Evolutionary conservation across 257 asterid genomes (phyloP), one percentile per base, ranked within the genome.

Genomic region (Solanum clarkiae): DNA sequence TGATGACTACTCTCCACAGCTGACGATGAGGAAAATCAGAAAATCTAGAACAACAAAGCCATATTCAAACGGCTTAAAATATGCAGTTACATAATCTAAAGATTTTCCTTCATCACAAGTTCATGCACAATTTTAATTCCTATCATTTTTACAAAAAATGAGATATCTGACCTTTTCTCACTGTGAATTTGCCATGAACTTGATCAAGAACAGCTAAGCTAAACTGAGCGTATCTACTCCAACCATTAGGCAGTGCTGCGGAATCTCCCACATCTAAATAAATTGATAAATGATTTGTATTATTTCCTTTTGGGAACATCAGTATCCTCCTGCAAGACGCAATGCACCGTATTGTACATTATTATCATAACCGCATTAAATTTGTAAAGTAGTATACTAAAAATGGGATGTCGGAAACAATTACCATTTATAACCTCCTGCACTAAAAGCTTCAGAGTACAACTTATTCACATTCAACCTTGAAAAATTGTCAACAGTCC

Each of bases 171-270:
- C 97, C 95, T 88, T 90, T 91, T 69, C 89, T 92, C 65, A 90
- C 87, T 5, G 97, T 92, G 85, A 82, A 91, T 85, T 90, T 91
- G 93, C 84, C 91, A 75, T 91, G 93, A 82, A 92, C 65, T 85
- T 92, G 98, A 90, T 94, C 90, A 44, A 89, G 45, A 80, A 93
- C 94, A 12, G 94, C 90, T 86, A 94, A 87, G 86, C 96, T 92
- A 90, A 93, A 93, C 75, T 90, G 93, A n/a, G 97, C 97, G 87
- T 84, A 85, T 92, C 94, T 86, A 90, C 93, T 93, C 98, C 97
- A 94, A 53, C 96, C 96, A 89, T 86, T 87, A 49, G 98, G 96
- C 92, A 92, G 86, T 29, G 82, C 20, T 44, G 91, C 7, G 14
- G 96, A 88, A 86, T 94, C 97, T 5, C 93, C 95, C 82, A 93